Evolutionary conservation across 371 early-diverging fungal species (phyloP).

Genomic region (Fennellomyces sp.): DNA sequence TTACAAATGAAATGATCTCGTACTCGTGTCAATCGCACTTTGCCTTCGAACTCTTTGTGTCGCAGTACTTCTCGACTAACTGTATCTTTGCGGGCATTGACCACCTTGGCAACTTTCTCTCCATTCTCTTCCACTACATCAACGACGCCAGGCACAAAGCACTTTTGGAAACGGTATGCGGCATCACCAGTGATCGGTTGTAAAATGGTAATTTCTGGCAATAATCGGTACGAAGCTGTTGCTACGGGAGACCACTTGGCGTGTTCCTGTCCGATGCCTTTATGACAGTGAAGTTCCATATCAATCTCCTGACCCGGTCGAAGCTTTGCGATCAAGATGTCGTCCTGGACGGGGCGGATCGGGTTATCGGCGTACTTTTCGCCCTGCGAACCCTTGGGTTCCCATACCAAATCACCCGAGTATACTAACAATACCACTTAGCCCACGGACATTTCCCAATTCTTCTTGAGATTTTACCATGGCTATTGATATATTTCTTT

Average conservation of each 20-base stretch:
- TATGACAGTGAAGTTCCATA: conserved; percentile 88
- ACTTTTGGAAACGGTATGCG: conserved; percentile 86
- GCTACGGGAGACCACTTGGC: conserved; percentile 99
- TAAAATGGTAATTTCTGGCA: conserved; percentile 91
- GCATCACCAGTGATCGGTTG: conserved; percentile 87
- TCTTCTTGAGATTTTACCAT: conserved; percentile 33
- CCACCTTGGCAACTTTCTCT: conserved; percentile 76
- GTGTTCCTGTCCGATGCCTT: conserved; percentile 96
- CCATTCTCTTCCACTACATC: conserved; percentile 75
- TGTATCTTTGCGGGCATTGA: conserved; percentile 93
- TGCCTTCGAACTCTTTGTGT: conserved; percentile 91
- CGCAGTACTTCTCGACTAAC: conserved; percentile 96
- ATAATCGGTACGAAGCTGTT: conserved; percentile 94
- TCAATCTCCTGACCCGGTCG: conserved; percentile 93
- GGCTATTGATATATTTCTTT: conserved; percentile 68
- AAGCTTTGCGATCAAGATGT: conserved; percentile 95
- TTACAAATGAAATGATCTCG: conserved; percentile 98
- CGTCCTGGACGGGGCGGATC: conserved; percentile 80
- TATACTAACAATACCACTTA: too few relatives aligned
- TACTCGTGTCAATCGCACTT: conserved; percentile 88
- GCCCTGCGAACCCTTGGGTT: conserved; percentile 89
- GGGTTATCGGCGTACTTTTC: conserved; percentile 67
- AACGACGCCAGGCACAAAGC: conserved; percentile 94
- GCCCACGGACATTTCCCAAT: not conserved
- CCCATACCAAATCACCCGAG: conserved; percentile 85